A percentile compares a stretch with the other conserved stretches of the same genome.
Conservation (phyloP, 2,329 filamentous ascomycete species). For the Fusarium sp. region DNA sequence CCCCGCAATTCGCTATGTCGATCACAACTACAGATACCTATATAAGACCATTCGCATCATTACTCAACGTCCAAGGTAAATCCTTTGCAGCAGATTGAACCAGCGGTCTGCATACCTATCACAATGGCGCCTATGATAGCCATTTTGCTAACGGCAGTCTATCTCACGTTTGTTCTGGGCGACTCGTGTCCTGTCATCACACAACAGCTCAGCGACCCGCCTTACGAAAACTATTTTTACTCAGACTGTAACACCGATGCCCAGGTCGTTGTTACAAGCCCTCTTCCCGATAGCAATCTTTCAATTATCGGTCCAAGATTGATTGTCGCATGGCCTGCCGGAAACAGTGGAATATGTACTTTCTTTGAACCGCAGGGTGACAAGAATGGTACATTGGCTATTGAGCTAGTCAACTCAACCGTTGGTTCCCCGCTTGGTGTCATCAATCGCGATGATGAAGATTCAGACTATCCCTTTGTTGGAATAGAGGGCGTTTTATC, state of each 20-base stretch:
- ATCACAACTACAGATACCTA: background rate
- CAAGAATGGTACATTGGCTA: constrained; percentile 64
- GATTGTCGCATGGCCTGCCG: constrained; percentile 72
- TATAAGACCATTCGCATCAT: constrained; percentile 1
- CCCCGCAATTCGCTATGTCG: constrained; percentile 14
- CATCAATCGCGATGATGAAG: constrained; percentile 53
- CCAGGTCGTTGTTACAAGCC: constrained; percentile 72
- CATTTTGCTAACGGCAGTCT: background rate
- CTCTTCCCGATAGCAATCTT: constrained; percentile 64
- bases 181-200: constrained; percentile 9
- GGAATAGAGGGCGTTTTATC: constrained; percentile 66
- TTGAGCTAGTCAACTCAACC: constrained; percentile 65
- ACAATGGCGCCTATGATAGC: background rate
- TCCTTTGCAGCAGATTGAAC: background rate
- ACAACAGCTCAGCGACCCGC: constrained; percentile 62
- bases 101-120: background rate
- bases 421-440: constrained; percentile 59
- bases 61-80: background rate
- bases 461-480: constrained; percentile 56
- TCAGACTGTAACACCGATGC: constrained; percentile 71
- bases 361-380: constrained; percentile 68
- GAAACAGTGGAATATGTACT: constrained; percentile 70
- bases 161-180: background rate
- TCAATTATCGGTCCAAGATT: constrained; percentile 68
- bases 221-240: constrained; percentile 74